Conservation (phyloP, 371 early-diverging fungal species). For the Mortierella sp. region DNA sequence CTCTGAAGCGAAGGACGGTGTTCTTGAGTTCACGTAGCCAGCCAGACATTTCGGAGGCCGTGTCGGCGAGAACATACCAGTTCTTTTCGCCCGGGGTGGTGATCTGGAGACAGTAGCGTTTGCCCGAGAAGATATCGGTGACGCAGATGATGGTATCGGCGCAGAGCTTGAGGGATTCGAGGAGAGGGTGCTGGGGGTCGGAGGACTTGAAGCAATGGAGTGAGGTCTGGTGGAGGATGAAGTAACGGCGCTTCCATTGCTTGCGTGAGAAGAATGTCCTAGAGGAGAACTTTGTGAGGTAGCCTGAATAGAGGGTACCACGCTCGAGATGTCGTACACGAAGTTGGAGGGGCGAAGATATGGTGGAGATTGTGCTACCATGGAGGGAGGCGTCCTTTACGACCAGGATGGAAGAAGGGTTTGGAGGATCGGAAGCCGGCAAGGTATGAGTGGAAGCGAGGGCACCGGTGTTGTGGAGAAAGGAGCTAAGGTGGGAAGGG, state of each 20-base stretch:
- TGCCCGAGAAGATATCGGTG: conserved; percentile 45
- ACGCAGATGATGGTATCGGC: conserved; percentile 45
- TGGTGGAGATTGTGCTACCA: background rate
- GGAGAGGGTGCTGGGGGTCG: conserved; percentile 40
- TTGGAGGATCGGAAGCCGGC: background rate
- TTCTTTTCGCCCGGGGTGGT: conserved; percentile 35
- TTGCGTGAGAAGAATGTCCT: conserved; percentile 50
- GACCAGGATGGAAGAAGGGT: no score
- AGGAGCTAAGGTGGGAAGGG: conserved; percentile 27
- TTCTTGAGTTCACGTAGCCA: conserved; percentile 46
- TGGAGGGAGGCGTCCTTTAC: background rate
- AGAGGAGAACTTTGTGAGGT: conserved; percentile 41
- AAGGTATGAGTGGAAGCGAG: conserved; percentile 5
- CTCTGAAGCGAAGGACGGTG: conserved; percentile 27
- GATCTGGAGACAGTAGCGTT: conserved; percentile 48
- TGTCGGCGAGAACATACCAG: conserved; percentile 48
- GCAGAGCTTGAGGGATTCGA: conserved; percentile 32
- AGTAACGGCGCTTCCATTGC: conserved; percentile 51
- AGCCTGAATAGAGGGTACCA: conserved; percentile 22
- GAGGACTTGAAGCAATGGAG: conserved; percentile 48
- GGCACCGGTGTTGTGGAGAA: conserved; percentile 1
- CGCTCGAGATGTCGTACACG: conserved; percentile 31
- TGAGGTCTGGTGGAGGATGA: conserved; percentile 27
- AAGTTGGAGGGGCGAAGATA: conserved; percentile 6
- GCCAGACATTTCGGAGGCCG: conserved; percentile 42